These are phyloP conservation scores for Colletotrichum falcatum DNA, from an alignment of 2,329 filamentous ascomycete species.

Conservation along the genomic window DNA sequence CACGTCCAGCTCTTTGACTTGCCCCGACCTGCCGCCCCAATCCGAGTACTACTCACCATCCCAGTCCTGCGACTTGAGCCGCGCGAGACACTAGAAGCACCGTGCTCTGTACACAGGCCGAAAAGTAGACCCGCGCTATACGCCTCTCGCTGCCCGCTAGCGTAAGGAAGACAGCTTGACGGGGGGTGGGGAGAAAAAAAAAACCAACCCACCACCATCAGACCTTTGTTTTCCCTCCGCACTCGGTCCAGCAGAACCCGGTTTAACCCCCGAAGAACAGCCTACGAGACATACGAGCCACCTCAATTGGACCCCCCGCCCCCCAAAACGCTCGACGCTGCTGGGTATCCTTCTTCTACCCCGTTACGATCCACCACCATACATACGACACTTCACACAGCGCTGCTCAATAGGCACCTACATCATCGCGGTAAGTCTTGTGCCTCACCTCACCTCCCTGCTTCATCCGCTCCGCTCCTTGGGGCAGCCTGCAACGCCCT, in stretches of 20 bases:
- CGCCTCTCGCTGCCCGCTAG: slow-evolving; percentile 32
- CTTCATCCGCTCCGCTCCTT: slow-evolving; percentile 17
- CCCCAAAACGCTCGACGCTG: slow-evolving; percentile 20
- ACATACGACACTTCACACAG: slow-evolving; percentile 15
- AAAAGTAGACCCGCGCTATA: slow-evolving; percentile 31
- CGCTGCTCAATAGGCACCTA: slow-evolving; percentile 4
- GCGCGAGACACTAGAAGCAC: slow-evolving; percentile 38
- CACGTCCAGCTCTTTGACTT: slow-evolving; percentile 28
- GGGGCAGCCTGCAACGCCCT: slow-evolving; percentile 23
- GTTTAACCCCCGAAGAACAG: slow-evolving; percentile 15
- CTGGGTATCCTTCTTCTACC: slow-evolving; percentile 10
- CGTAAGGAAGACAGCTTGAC: slow-evolving; percentile 40
- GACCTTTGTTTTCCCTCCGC: slow-evolving; percentile 40
- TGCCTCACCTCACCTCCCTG: slow-evolving; percentile 14
- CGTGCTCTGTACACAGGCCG: slow-evolving; percentile 34
- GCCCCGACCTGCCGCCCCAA: slow-evolving; percentile 35
- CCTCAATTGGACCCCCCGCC: slow-evolving; percentile 15
- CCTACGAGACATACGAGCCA: slow-evolving; percentile 30
- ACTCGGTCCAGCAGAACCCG: slow-evolving; percentile 24
- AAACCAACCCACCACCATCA: slow-evolving; percentile 19
- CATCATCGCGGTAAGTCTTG: slow-evolving; percentile 28
- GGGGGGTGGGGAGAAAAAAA: slow-evolving; percentile 4
- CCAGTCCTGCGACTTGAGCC: slow-evolving; percentile 40
- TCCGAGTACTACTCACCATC: slow-evolving; percentile 31
- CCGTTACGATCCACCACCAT: slow-evolving; percentile 17